phyloP scores from a whole-genome alignment of 2,329 filamentous ascomycete species.

The Ilyonectria robusta region DNA sequence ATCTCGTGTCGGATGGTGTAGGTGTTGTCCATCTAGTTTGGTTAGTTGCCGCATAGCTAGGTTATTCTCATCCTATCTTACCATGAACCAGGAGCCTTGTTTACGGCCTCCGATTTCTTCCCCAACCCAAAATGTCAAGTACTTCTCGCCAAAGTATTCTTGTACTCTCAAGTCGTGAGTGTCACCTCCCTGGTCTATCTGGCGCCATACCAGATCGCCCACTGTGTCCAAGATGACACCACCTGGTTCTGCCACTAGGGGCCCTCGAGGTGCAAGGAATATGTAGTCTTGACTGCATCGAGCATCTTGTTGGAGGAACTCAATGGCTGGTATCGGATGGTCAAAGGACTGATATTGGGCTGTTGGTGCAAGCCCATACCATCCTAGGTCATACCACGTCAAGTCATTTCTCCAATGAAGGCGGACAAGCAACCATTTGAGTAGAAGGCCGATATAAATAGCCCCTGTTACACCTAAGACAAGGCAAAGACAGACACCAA shows the following conservation, averaged over 20 bases:
- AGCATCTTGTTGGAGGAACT: conserved; percentile 6
- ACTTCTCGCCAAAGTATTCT: conserved; percentile 6
- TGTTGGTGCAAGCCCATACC: conserved; percentile 7
- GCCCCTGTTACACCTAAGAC: not conserved
- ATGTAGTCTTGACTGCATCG: conserved; percentile 15
- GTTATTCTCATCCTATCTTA: not conserved
- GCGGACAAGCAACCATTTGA: not conserved
- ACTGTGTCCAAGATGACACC: conserved; percentile 5
- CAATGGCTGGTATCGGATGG: not conserved
- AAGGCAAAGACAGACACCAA: not conserved
- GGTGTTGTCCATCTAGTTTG: conserved; percentile 5
- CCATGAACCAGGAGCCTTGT: conserved; percentile 22
- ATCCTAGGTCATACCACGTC: conserved; percentile 13
- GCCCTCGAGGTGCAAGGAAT: conserved; percentile 4
- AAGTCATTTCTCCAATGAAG: conserved; percentile 12
- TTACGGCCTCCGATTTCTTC: not conserved
- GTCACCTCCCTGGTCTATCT: not conserved
- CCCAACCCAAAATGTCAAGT: conserved; percentile 8
- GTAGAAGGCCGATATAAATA: not conserved
- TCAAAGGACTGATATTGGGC: not conserved
- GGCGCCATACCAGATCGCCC: conserved; percentile 7
- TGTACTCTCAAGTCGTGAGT: conserved; percentile 12
- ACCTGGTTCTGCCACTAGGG: not conserved
- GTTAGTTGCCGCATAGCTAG: not conserved
- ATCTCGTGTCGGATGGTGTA: conserved; percentile 9